phyloP scores from a whole-genome alignment of 495 filamentous ascomycete species.

The Lindgomyces ingoldianus region DNA sequence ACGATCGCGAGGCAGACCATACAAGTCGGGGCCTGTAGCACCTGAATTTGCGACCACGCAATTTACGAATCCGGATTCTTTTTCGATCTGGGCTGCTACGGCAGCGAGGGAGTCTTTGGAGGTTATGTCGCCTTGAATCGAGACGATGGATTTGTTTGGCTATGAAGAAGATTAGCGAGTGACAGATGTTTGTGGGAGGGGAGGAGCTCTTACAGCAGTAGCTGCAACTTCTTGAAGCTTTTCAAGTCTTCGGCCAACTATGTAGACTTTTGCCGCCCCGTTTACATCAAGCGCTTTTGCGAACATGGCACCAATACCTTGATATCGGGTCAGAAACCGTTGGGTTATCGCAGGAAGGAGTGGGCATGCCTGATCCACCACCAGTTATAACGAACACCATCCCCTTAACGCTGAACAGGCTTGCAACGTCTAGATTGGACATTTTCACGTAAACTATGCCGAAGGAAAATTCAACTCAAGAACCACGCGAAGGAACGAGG shows the following conservation, averaged over 20 bases:
- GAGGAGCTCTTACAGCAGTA: conserved; percentile 26
- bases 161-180: not conserved
- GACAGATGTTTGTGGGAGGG: too few relatives aligned
- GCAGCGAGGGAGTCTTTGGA: conserved; percentile 62
- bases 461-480: not conserved
- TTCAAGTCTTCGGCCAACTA: conserved; percentile 61
- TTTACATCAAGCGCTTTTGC: conserved; percentile 62
- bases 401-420: conserved; percentile 59
- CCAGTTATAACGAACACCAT: conserved; percentile 64
- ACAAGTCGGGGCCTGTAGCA: conserved; percentile 53
- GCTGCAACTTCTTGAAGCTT: conserved; percentile 52
- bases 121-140: conserved; percentile 65
- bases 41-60: conserved; percentile 69
- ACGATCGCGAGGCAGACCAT: conserved; percentile 32
- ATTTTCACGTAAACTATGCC: not conserved
- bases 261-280: conserved; percentile 68
- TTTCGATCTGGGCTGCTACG: conserved; percentile 55
- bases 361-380: conserved; percentile 54
- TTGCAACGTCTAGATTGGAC: conserved; percentile 15
- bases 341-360: not conserved
- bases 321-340: not conserved
- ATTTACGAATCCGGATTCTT: conserved; percentile 61
- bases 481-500: not conserved
- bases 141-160: conserved; percentile 50
- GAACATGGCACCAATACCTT: conserved; percentile 67